Percentiles rank a stretch among this genome's conserved stretches.
Conservation (phyloP, 805 yeast genomes). For the Metahyphopichia silvanorum region DNA sequence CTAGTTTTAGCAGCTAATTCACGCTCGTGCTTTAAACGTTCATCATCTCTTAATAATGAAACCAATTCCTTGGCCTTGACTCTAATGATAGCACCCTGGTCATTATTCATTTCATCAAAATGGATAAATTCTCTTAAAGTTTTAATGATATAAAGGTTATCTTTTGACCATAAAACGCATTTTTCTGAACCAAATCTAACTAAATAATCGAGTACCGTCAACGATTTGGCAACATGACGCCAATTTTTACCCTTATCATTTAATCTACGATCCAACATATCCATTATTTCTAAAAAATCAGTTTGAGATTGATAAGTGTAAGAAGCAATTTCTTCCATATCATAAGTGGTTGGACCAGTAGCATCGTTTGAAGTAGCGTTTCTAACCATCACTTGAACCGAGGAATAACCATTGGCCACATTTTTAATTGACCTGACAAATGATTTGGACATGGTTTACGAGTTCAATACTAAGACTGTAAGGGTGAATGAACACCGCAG, state of each 20-base stretch:
- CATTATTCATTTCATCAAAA: conserved; percentile 71
- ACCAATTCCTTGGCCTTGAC: conserved; percentile 90
- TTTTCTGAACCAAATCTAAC: conserved; percentile 84
- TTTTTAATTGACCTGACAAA: conserved; percentile 83
- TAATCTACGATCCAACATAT: conserved; percentile 85
- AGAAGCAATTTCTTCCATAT: conserved; percentile 80
- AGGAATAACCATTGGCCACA: conserved; percentile 83
- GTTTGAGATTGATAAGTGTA: conserved; percentile 64
- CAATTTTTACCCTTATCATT: conserved; percentile 97
- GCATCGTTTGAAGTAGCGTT: conserved; percentile 90
- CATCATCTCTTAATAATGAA: conserved; percentile 75
- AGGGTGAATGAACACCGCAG: no score
- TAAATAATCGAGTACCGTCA: conserved; percentile 84
- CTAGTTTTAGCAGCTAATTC: conserved; percentile 29
- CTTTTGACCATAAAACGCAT: conserved; percentile 89
- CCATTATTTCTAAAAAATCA: conserved; percentile 87
- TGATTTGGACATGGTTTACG: conserved; percentile 71
- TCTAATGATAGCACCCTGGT: conserved; percentile 83
- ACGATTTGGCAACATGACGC: conserved; percentile 92
- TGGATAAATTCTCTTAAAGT: conserved; percentile 88
- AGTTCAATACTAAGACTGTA: no score
- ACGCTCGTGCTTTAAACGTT: conserved; percentile 71
- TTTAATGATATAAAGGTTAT: conserved; percentile 82
- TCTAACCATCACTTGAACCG: conserved; percentile 83
- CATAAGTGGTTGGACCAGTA: conserved; percentile 74